Conservation (phyloP, 345 rosid species). For the Melaleuca quinquenervia region DNA sequence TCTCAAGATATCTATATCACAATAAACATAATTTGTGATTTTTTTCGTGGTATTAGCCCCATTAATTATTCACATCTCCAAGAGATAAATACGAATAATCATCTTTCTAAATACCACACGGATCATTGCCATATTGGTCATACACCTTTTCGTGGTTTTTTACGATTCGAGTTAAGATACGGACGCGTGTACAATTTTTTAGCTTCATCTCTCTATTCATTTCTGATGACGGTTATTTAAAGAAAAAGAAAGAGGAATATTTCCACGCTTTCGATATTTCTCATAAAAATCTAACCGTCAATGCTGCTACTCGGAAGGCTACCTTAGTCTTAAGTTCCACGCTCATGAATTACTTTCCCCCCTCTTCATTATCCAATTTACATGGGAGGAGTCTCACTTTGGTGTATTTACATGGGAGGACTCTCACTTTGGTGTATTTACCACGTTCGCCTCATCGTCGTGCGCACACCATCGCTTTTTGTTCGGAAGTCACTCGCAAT, state of each 20-base stretch:
- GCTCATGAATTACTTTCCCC: not conserved
- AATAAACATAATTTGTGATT: too few relatives aligned
- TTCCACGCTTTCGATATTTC: not conserved
- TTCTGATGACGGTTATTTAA: too few relatives aligned
- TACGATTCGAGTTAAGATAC: too few relatives aligned
- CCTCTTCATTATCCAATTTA: not conserved
- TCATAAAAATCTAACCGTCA: not conserved
- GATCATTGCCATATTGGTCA: fast-evolving
- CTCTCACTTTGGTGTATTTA: too few relatives aligned
- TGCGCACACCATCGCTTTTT: not conserved
- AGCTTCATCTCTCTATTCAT: not conserved
- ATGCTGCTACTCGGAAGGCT: not conserved
- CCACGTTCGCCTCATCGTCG: too few relatives aligned
- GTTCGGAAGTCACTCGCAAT: not conserved
- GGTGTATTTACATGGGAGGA: too few relatives aligned
- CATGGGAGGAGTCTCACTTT: too few relatives aligned
- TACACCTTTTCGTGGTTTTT: not conserved
- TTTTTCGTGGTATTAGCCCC: too few relatives aligned
- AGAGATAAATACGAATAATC: not conserved
- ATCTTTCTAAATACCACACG: not conserved
- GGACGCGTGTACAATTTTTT: not conserved
- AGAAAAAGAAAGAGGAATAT: not conserved
- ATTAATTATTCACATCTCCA: not conserved
- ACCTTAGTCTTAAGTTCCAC: not conserved
- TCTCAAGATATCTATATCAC: too few relatives aligned